These are phyloP conservation scores for Cyberlindnera sargentensis DNA, from an alignment of 805 yeast species.

Conservation along the genomic window DNA sequence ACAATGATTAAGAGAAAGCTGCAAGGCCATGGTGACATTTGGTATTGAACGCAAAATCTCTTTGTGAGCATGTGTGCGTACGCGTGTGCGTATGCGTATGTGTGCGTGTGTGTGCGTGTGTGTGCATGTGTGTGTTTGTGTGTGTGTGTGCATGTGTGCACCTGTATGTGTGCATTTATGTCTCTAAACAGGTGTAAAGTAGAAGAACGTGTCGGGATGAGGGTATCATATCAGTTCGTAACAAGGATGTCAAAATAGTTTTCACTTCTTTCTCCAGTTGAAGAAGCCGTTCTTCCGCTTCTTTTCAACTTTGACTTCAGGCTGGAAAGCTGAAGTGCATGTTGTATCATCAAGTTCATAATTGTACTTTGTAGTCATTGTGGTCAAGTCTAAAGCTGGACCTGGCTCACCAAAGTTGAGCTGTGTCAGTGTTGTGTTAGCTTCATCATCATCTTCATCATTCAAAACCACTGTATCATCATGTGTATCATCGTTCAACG, in stretches of 20 bases:
- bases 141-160: too few species aligned
- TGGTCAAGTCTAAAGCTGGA: conserved; percentile 20
- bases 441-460: conserved; percentile 12
- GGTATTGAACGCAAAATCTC: too few species aligned
- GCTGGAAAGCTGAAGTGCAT: neutral
- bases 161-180: neutral
- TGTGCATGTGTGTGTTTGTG: neutral
- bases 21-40: too few species aligned
- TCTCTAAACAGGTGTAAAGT: neutral
- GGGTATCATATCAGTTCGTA: too few species aligned
- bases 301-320: conserved; percentile 1
- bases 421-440: conserved; percentile 20
- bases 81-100: neutral
- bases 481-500: neutral
- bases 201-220: too few species aligned
- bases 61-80: too few species aligned
- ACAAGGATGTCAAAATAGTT: too few species aligned
- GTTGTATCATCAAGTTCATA: conserved; percentile 62
- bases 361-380: conserved; percentile 26
- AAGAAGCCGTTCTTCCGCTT: conserved; percentile 9
- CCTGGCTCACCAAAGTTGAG: conserved; percentile 24
- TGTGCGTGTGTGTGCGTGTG: neutral
- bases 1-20: too few species aligned
- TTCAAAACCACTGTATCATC: neutral
- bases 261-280: conserved; percentile 6